phyloP scores from a whole-genome alignment of 208 protist species.

The Borovskyia barvae region DNA sequence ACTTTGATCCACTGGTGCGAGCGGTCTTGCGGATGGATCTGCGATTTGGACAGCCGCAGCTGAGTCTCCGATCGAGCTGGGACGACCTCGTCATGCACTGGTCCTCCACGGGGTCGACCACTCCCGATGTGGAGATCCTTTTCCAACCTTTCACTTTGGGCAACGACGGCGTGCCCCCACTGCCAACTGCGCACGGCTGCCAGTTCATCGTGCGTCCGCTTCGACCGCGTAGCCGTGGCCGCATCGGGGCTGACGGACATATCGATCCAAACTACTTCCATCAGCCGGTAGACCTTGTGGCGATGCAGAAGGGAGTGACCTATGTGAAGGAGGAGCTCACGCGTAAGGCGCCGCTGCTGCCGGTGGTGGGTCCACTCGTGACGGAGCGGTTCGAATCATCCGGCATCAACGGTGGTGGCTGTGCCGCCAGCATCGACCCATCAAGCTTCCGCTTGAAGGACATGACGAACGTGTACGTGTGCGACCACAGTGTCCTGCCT shows the following conservation, averaged over 20 bases:
- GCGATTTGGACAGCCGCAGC: slow-evolving; percentile 27
- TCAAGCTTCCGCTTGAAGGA: slow-evolving; percentile 51
- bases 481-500: slow-evolving; percentile 70
- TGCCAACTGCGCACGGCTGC: slow-evolving; percentile 58
- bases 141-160: slow-evolving; percentile 86
- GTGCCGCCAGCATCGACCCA: slow-evolving; percentile 48
- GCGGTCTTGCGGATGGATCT: slow-evolving; percentile 38
- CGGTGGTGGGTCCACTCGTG: slow-evolving; percentile 43
- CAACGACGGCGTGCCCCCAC: slow-evolving; percentile 59
- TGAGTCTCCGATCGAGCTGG: slow-evolving; percentile 65
- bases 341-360: slow-evolving; percentile 42
- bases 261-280: slow-evolving; percentile 72
- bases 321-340: slow-evolving; percentile 56
- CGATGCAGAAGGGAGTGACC: slow-evolving; percentile 41
- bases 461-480: slow-evolving; percentile 69
- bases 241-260: slow-evolving; percentile 42
- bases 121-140: slow-evolving; percentile 66
- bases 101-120: slow-evolving; percentile 40
- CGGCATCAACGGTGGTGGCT: slow-evolving; percentile 65
- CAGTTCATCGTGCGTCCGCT: slow-evolving; percentile 73
- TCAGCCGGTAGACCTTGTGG: slow-evolving; percentile 42
- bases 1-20: slow-evolving; percentile 60
- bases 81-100: slow-evolving; percentile 77
- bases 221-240: slow-evolving; percentile 64
- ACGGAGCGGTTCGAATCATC: slow-evolving; percentile 60